phyloP scores from a whole-genome alignment of 108 stramenopile species.

The Cylindrotheca closterium region DNA sequence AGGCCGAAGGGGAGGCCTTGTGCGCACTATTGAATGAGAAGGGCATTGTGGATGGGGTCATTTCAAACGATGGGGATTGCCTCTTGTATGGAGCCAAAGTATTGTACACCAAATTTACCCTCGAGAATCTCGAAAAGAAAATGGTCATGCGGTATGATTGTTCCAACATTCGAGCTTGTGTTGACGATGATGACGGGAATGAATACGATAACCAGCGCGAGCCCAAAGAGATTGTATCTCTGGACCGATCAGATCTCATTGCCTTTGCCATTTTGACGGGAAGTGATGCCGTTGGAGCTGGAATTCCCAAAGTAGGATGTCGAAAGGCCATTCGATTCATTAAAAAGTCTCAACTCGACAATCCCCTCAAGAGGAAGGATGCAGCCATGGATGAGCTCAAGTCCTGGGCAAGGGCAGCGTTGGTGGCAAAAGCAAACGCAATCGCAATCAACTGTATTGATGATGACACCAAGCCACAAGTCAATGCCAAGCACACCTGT shows the following conservation, averaged over 20 bases:
- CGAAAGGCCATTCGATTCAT: constrained; percentile 78
- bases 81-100: constrained; percentile 90
- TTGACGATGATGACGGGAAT: constrained; percentile 27
- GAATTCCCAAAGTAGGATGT: constrained; percentile 65
- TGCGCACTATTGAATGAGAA: constrained; percentile 81
- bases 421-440: neutral
- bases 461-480: neutral
- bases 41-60: constrained; percentile 91
- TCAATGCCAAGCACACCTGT: constrained; percentile 18
- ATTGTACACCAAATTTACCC: constrained; percentile 90
- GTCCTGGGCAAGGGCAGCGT: constrained; percentile 46
- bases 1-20: constrained; percentile 94
- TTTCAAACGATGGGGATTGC: constrained; percentile 96
- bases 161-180: constrained; percentile 29
- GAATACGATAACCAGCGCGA: constrained; percentile 6
- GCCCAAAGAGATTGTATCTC: constrained; percentile 22
- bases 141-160: constrained; percentile 67
- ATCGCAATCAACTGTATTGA: neutral
- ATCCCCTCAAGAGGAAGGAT: constrained; percentile 38
- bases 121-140: constrained; percentile 65
- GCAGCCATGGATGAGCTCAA: constrained; percentile 58
- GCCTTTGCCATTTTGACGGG: constrained; percentile 79
- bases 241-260: constrained; percentile 66
- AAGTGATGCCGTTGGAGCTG: constrained; percentile 68
- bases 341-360: constrained; percentile 54